Conservation (phyloP, 2,329 filamentous ascomycete genomes). For the Phialophora macrospora region DNA sequence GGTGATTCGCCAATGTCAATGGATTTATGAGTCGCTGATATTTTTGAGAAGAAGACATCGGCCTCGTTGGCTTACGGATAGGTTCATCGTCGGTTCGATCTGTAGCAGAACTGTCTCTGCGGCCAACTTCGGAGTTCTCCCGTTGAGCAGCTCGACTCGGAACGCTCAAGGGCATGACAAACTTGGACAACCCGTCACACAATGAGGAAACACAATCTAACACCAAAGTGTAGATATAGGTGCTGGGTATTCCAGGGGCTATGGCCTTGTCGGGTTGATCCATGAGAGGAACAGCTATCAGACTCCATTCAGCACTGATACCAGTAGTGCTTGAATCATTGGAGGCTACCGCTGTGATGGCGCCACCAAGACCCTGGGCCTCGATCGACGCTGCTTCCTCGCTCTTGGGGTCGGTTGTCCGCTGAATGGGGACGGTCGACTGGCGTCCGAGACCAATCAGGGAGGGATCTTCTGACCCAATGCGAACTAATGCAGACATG, state of each 20-base stretch:
- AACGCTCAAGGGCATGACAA: conserved; percentile 88
- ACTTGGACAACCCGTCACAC: conserved; percentile 90
- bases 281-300: conserved; percentile 82
- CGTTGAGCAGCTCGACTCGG: conserved; percentile 60
- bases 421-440: conserved; percentile 75
- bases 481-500: conserved; percentile 84
- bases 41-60: conserved; percentile 48
- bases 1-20: conserved; percentile 72
- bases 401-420: conserved; percentile 56
- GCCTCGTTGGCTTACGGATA: conserved; percentile 16
- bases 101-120: conserved; percentile 38
- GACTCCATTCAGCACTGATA: conserved; percentile 91
- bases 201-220: conserved; percentile 87
- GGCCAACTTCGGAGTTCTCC: conserved; percentile 29
- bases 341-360: conserved; percentile 75
- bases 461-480: conserved; percentile 87
- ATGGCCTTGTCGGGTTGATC: conserved; percentile 94
- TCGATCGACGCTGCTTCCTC: conserved; percentile 78
- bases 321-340: conserved; percentile 71
- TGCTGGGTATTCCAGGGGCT: conserved; percentile 80
- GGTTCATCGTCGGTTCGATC: conserved; percentile 29
- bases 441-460: conserved; percentile 88
- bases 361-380: conserved; percentile 82
- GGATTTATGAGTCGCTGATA: conserved; percentile 85
- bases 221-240: conserved; percentile 89